Base-by-base conservation (phyloP, 768 basidiomycete species). In the Jaapia argillacea region DNA sequence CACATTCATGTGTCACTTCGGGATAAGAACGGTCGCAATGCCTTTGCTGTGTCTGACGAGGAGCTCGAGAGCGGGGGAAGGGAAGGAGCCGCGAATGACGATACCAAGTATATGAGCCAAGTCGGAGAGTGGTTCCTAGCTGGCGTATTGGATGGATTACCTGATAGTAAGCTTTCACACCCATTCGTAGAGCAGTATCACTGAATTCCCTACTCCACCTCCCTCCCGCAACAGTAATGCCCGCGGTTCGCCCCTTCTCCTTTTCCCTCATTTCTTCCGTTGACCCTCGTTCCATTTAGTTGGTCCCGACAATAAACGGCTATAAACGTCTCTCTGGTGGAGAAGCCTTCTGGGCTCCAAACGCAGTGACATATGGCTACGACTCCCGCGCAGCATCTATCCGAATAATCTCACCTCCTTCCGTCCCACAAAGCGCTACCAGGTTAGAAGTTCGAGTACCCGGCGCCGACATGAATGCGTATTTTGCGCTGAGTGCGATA, bases 271-370 rank as follows among this genome's bases (percentile, higher is more conserved):
- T 20, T 22, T 12, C 28, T 21, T n/a, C n/a, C n/a, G n/a, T n/a
- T n/a, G n/a, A n/a, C n/a, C 28, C 28, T 33, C 14, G 10, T 21
- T 31, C 6, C 24, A 16, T 20, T 22, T 40, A 88, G 85, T 60
- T 88, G 21, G 85, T 88, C 13, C 91, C 89, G 1, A 94, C 87
- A 1, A 83, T 96, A 63, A 94, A 94, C 55, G 92, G 94, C 5
- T 99, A 99, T 69, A 99, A 98, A 58, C 88, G 96, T 13, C 77
- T 99, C 5, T 82, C 89, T 16, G 92, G 87, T 16, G 92, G 92
- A 10, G 90, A 92, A 58, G 82, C 84, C 3, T 92, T 85, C 69
- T 96, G 89, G 88, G 91, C 91, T 4, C 91, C 91, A 0, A 93
- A 90, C 53, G 79, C 89, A 3, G 74, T 89, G 14, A 93, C 92